Conservation (phyloP, 192 early-diverging fungal genomes). For the Coemansia sp. region DNA sequence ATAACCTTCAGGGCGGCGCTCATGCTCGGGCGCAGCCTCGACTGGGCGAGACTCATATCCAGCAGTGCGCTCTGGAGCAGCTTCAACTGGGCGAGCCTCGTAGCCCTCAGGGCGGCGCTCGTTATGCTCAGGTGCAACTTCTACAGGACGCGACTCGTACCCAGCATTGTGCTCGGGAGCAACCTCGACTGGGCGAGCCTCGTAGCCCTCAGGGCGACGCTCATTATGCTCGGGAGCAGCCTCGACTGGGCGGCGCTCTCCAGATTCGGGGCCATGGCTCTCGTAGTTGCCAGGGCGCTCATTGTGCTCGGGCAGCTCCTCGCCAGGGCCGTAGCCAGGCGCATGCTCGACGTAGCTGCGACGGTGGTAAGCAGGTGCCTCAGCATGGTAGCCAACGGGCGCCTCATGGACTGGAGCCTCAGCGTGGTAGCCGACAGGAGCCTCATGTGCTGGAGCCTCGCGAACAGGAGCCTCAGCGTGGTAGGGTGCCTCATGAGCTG, state of each 20-base stretch:
- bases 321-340: conserved; percentile 1
- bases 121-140: conserved; percentile 12
- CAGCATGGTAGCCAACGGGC: not conserved
- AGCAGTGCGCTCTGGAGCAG: not conserved
- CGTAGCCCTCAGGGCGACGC: conserved; percentile 9
- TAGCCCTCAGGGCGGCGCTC: not conserved
- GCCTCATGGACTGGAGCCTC: too few species aligned
- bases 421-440: not conserved
- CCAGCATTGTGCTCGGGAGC: conserved; percentile 5
- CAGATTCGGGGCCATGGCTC: too few species aligned
- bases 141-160: not conserved
- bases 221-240: conserved; percentile 20
- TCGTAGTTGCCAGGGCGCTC: conserved; percentile 6
- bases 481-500: conserved; percentile 6
- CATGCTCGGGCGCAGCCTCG: conserved; percentile 14
- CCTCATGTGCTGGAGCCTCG: conserved; percentile 11
- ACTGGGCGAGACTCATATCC: conserved; percentile 3
- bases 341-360: conserved; percentile 27
- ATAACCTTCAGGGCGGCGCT: not conserved
- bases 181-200: not conserved
- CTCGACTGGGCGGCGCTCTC: not conserved
- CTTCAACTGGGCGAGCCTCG: not conserved
- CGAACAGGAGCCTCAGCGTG: not conserved
- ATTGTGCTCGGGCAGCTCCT: conserved; percentile 10
- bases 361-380: conserved; percentile 12